These are phyloP conservation scores for Talaromyces pinophilus DNA, from an alignment of 2,329 filamentous ascomycete genomes.

Conservation along the genomic window DNA sequence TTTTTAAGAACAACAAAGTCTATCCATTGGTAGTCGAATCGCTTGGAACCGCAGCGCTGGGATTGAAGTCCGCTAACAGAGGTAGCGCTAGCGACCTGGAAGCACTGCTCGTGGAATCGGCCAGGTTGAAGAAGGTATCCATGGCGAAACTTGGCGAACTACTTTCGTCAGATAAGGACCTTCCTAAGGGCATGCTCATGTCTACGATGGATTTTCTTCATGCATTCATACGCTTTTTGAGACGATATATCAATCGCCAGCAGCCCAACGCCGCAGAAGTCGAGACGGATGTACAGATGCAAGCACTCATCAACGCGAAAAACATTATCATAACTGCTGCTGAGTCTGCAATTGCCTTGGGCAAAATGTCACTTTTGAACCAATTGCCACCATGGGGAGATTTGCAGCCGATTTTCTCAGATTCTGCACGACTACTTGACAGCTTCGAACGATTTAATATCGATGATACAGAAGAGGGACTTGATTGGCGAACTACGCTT, in stretches of 20 bases:
- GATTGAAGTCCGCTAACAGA: slow-evolving; percentile 40
- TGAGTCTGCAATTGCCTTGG: slow-evolving; percentile 44
- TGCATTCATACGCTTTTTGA: slow-evolving; percentile 43
- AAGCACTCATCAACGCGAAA: slow-evolving; percentile 35
- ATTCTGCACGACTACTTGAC: slow-evolving; percentile 41
- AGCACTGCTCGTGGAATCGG: slow-evolving; percentile 46
- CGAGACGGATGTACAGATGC: slow-evolving; percentile 31
- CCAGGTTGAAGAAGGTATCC: slow-evolving; percentile 45
- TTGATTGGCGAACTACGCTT: slow-evolving; percentile 33
- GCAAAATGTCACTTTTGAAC: slow-evolving; percentile 41
- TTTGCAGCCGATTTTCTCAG: slow-evolving; percentile 38
- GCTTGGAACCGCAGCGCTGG: slow-evolving; percentile 37
- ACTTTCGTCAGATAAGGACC: slow-evolving; percentile 29
- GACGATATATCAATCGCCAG: slow-evolving; percentile 43
- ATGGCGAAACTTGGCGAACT: slow-evolving; percentile 41
- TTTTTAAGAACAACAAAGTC: slow-evolving; percentile 30
- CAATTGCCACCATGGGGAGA: slow-evolving; percentile 42
- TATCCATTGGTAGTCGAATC: slow-evolving; percentile 29
- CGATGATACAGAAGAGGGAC: slow-evolving; percentile 21
- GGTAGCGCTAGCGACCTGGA: slow-evolving; percentile 46
- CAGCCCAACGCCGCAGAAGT: slow-evolving; percentile 32
- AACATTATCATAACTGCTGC: slow-evolving; percentile 44
- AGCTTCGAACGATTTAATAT: slow-evolving; percentile 29
- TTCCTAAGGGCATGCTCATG: slow-evolving; percentile 28
- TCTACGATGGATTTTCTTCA: slow-evolving; percentile 41